Conservation (phyloP, 2,329 filamentous ascomycete species). For the Exophiala viscosa region DNA sequence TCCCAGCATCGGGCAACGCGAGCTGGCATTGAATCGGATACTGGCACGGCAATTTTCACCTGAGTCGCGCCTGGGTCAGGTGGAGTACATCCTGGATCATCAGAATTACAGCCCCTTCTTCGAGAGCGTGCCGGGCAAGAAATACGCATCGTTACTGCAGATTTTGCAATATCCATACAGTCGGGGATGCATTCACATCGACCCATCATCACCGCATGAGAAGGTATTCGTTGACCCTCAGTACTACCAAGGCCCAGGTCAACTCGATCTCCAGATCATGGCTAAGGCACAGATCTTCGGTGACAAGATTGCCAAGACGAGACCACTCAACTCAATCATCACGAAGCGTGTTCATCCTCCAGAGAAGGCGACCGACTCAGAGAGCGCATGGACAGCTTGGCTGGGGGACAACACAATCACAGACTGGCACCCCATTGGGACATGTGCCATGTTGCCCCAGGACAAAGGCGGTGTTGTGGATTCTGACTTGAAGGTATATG, state of each 20-base stretch:
- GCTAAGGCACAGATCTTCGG: not conserved
- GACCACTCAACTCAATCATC: not conserved
- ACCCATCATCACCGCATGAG: not conserved
- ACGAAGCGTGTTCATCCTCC: not conserved
- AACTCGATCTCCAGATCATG: not conserved
- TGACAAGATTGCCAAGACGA: not conserved
- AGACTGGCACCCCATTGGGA: conserved; percentile 18
- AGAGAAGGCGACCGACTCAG: not conserved
- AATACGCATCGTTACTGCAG: not conserved
- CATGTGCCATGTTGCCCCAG: conserved; percentile 44
- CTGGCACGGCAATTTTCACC: too few relatives aligned
- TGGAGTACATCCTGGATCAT: too few relatives aligned
- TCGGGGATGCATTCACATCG: not conserved
- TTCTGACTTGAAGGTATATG: conserved; percentile 41
- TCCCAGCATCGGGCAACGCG: too few relatives aligned
- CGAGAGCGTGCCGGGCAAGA: not conserved
- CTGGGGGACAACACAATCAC: not conserved
- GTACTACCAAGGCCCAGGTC: not conserved
- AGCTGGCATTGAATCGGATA: too few relatives aligned
- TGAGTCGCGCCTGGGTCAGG: too few relatives aligned
- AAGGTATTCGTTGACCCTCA: not conserved
- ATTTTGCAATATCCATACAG: not conserved
- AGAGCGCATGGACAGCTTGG: not conserved
- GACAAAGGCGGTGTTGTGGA: conserved; percentile 43
- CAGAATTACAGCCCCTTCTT: not conserved